Conservation (phyloP, 495 filamentous ascomycete species). For the Neurospora hispaniola region DNA sequence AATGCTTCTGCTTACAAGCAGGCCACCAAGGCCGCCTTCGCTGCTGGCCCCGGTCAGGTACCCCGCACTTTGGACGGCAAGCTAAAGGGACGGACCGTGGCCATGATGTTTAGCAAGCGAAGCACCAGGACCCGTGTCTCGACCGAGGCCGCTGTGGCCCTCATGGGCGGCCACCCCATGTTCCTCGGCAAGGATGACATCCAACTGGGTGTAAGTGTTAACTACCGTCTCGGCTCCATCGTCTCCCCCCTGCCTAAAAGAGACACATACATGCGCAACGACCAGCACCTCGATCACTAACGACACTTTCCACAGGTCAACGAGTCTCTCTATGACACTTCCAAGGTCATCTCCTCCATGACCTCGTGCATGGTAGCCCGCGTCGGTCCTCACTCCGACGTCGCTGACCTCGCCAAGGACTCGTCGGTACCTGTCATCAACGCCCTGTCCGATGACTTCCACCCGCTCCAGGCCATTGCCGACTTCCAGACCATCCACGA, state of each 20-base stretch:
- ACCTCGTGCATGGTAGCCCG: conserved; percentile 81
- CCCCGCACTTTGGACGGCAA: conserved; percentile 42
- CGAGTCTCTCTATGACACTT: conserved; percentile 82
- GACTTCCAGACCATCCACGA: conserved; percentile 90
- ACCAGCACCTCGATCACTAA: conserved; percentile 1
- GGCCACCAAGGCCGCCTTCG: conserved; percentile 60
- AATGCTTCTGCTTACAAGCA: conserved; percentile 70
- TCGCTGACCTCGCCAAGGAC: conserved; percentile 65
- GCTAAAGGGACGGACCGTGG: conserved; percentile 65
- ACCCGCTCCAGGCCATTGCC: conserved; percentile 85
- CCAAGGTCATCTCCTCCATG: conserved; percentile 87
- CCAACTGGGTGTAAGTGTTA: conserved; percentile 65
- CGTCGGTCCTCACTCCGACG: conserved; percentile 72
- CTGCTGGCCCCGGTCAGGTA: conserved; percentile 17
- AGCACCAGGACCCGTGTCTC: conserved; percentile 88
- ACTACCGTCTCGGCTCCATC: neutral
- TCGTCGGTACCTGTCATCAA: conserved; percentile 90
- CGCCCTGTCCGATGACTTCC: conserved; percentile 76
- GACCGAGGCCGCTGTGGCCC: conserved; percentile 73
- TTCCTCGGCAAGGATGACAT: conserved; percentile 93
- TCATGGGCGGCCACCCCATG: conserved; percentile 88
- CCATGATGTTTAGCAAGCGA: conserved; percentile 93
- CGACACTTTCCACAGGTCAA: conserved; percentile 46
- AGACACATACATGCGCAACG: neutral
- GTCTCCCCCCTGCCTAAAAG: neutral